These are phyloP conservation scores for Funneliformis geosporum DNA, from an alignment of 192 early-diverging fungal species.

Conservation along the genomic window DNA sequence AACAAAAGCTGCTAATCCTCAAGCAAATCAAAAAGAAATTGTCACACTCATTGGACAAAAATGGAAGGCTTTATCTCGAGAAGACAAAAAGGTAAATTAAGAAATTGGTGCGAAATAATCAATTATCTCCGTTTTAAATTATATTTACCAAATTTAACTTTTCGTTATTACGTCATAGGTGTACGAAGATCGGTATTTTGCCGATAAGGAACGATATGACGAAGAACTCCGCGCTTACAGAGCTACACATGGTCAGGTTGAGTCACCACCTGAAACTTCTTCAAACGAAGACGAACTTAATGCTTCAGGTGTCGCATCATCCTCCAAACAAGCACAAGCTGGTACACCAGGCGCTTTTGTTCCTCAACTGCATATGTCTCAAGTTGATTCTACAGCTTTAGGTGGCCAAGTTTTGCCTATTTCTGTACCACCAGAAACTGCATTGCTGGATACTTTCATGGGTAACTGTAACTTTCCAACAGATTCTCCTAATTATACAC, in stretches of 20 bases:
- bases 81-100: conserved; percentile 26
- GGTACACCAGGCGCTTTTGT: not conserved
- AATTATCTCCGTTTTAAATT: not conserved
- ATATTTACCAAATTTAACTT: not conserved
- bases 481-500: not conserved
- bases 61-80: conserved; percentile 28
- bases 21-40: conserved; percentile 44
- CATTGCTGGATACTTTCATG: not conserved
- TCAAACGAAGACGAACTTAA: conserved; percentile 29
- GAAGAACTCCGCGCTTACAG: conserved; percentile 34
- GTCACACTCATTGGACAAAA: conserved; percentile 25
- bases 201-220: conserved; percentile 33
- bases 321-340: conserved; percentile 2
- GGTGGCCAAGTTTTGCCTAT: not conserved
- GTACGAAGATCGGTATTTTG: conserved; percentile 32
- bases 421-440: conserved; percentile 15
- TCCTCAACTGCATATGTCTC: not conserved
- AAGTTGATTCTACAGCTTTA: not conserved
- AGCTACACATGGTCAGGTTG: conserved; percentile 24
- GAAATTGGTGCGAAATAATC: no score
- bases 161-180: conserved; percentile 4
- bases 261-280: conserved; percentile 27
- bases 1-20: conserved; percentile 82
- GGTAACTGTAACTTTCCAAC: not conserved
- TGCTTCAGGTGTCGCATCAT: conserved; percentile 2